A percentile compares a stretch with the other conserved stretches of the same genome.
Evolutionary conservation across 345 rosid genomes (phyloP).

Genomic region (Luvunga scandens): DNA sequence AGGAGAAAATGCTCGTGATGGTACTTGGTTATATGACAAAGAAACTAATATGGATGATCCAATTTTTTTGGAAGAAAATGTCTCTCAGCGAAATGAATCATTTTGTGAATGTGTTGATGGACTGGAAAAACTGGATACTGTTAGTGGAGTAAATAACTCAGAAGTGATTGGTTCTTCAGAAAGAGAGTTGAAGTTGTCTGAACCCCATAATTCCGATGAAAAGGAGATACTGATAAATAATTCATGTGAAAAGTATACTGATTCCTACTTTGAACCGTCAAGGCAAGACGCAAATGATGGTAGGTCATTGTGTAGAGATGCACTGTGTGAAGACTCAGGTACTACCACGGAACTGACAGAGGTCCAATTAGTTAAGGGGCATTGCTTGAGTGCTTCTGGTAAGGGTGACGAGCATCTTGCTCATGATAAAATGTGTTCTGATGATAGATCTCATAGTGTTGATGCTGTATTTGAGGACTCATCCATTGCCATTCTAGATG

Average conservation of each 20-base stretch:
- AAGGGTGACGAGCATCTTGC: slow-evolving; percentile 29
- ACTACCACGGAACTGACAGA: slow-evolving; percentile 19
- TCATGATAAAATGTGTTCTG: slow-evolving; percentile 24
- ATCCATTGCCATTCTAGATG: slow-evolving; percentile 18
- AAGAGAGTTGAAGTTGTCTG: slow-evolving; percentile 27
- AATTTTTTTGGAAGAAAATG: slow-evolving; percentile 15
- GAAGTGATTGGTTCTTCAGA: slow-evolving; percentile 24
- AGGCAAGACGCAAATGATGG: slow-evolving; percentile 5
- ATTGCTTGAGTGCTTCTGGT: slow-evolving; percentile 28
- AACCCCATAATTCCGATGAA: slow-evolving; percentile 14
- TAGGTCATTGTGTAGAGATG: slow-evolving; percentile 13
- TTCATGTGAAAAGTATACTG: slow-evolving; percentile 20
- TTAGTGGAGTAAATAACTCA: slow-evolving; percentile 24
- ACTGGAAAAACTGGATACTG: slow-evolving; percentile 18
- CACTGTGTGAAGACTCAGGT: slow-evolving; percentile 25
- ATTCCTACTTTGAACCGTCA: slow-evolving; percentile 26
- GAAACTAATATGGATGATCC: slow-evolving; percentile 24
- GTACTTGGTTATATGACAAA: slow-evolving; percentile 20
- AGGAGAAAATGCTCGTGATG: slow-evolving; percentile 25
- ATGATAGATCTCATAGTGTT: slow-evolving; percentile 23
- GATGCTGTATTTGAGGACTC: slow-evolving; percentile 24
- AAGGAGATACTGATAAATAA: slow-evolving; percentile 14
- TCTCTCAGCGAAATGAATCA: slow-evolving; percentile 17
- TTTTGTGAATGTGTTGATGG: slow-evolving; percentile 25
- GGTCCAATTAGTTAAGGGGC: slow-evolving; percentile 17